Percentiles rank a stretch among this genome's conserved stretches.
Evolutionary conservation across 495 filamentous ascomycete genomes (phyloP).

Genomic region (Choiromyces venosus): DNA sequence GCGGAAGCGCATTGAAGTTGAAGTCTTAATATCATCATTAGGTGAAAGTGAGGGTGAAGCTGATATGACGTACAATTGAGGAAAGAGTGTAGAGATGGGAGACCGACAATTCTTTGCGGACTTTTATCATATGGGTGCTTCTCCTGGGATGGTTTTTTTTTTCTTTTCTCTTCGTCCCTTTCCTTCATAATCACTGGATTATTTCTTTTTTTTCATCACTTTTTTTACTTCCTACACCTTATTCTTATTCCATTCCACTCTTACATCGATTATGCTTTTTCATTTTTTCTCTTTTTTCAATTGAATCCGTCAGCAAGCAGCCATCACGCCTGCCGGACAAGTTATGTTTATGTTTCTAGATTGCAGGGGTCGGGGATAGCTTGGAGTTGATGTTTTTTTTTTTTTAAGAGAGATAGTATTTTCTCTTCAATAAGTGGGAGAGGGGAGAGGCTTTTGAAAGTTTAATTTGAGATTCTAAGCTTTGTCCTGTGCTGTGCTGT

Average conservation of each 20-base stretch:
- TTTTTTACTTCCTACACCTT: neutral
- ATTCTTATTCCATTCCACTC: neutral
- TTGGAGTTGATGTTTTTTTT: neutral
- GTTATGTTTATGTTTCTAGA: conserved; percentile 2
- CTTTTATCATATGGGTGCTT: neutral
- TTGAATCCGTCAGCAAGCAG: neutral
- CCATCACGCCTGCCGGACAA: neutral
- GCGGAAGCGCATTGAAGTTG: neutral
- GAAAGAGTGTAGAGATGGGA: conserved; percentile 3
- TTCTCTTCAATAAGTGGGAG: neutral
- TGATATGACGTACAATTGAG: neutral
- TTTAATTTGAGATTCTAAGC: neutral
- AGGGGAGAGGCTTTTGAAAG: neutral
- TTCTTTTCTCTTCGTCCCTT: neutral
- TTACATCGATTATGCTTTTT: neutral
- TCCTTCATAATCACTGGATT: too few relatives aligned
- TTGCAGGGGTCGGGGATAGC: neutral
- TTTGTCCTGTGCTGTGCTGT: too few relatives aligned
- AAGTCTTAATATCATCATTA: neutral
- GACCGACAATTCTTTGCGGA: neutral
- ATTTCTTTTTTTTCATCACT: neutral
- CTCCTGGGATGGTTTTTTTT: neutral
- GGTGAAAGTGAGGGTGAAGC: neutral
- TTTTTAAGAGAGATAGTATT: neutral
- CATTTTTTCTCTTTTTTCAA: neutral